Base-by-base conservation (phyloP, 345 rosid species). In the Salix exigua region DNA sequence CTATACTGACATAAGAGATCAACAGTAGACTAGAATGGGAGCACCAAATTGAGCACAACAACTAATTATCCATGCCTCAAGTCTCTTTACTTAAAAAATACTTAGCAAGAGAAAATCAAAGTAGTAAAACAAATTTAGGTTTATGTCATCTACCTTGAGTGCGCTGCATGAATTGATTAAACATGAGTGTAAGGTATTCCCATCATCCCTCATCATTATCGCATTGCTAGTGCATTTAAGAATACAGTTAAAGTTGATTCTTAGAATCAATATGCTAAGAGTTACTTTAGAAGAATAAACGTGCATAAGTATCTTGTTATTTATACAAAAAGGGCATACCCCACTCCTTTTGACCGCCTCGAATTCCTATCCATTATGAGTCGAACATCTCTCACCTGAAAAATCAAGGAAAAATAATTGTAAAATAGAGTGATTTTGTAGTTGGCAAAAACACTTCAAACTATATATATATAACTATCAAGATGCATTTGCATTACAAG, bases 371-470 rank as follows among this genome's bases (percentile, higher is more conserved):
- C 98, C 97, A 94, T 90, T 85, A 94, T 94, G 85, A 94, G 78
- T n/a, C 96, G 94, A 33, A 94, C 98, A 77, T 94, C 98, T 86
- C 98, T 91, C 74, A 94, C 98, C 98, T 94, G 87, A 77, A 85
- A 81, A 77, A 30, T 76, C 13, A 73, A 82, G 67, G 21, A 66
- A 62, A 25, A 48, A 30, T 37, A 79, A 61, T 60, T 18, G 4
- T 21, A 51, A 2, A 40, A 48, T 66, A 8, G 75, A 76, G 19
- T 8, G 12, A 75, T 62, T 30, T 75, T 61, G 18, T 66, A 53
- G 58, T 55, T 42, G 19, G 26, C 67, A 68, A 21, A 53, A 18
- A 28, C n/a, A 55, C 44, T 55, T 55, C 12, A 55, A 55, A 55
- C 13, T 55, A 2, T 4, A 8, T 53, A 18, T 4, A 33, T 33